A percentile compares a stretch with the other conserved stretches of the same genome.
phyloP scores from a whole-genome alignment of 495 filamentous ascomycete genomes.

The Sabuloglossum arenarium region DNA sequence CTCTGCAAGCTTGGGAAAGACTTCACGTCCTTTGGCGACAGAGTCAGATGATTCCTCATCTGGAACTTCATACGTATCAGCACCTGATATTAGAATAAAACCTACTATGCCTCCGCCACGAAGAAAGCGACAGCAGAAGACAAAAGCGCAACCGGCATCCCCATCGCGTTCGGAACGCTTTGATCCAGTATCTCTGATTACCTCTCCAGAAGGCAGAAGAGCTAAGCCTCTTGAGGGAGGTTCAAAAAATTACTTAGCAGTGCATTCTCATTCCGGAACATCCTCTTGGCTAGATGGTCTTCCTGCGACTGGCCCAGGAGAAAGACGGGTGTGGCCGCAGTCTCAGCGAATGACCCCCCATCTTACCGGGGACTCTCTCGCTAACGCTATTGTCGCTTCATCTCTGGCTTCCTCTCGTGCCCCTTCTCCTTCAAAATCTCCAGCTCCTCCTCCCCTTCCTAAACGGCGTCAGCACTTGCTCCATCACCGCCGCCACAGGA shows the following conservation, averaged over 20 bases:
- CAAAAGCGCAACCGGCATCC: not conserved
- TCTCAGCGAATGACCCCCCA: conserved; percentile 13
- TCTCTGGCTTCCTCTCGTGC: conserved; percentile 56
- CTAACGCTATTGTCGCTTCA: conserved; percentile 70
- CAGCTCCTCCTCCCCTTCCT: conserved; percentile 19
- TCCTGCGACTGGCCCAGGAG: not conserved
- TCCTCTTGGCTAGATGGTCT: not conserved
- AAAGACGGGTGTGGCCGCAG: not conserved
- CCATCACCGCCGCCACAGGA: conserved; percentile 18
- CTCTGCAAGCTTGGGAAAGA: not conserved
- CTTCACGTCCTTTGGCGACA: not conserved
- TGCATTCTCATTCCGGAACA: not conserved
- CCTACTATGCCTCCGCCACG: not conserved
- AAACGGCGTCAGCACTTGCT: conserved; percentile 17
- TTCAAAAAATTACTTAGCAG: not conserved
- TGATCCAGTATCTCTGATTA: not conserved
- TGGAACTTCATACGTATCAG: not conserved
- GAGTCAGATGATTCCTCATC: not conserved
- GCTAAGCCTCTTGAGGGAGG: not conserved
- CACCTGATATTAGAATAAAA: not conserved
- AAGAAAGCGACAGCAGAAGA: not conserved
- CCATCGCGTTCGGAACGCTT: not conserved
- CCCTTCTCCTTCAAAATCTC: conserved; percentile 26
- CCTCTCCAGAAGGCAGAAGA: not conserved
- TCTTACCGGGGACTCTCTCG: conserved; percentile 29